These are phyloP conservation scores for Globisporangium parvum DNA, from an alignment of 352 stramenopile genomes.

Conservation along the genomic window DNA sequence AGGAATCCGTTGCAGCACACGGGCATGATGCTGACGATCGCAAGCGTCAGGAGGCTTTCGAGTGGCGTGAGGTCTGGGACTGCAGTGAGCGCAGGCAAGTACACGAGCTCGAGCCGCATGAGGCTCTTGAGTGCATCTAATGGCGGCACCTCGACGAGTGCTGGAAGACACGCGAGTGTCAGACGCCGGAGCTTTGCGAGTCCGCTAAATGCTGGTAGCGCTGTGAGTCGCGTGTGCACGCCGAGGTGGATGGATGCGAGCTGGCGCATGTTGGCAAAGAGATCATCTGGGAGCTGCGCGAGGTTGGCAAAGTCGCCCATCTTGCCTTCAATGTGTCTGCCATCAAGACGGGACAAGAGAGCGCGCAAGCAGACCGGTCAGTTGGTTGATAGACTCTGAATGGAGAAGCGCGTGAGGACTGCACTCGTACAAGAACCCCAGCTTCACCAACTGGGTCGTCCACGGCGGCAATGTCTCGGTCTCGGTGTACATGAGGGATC, in stretches of 20 bases:
- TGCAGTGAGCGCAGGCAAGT: neutral
- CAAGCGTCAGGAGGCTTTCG: neutral
- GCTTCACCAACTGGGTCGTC: neutral
- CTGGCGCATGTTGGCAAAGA: neutral
- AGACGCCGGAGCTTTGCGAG: neutral
- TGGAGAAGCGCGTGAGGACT: no score
- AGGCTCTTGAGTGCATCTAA: neutral
- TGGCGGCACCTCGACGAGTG: neutral
- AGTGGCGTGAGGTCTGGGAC: neutral
- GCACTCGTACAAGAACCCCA: neutral
- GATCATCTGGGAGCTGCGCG: neutral
- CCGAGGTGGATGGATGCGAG: neutral
- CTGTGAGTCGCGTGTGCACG: neutral
- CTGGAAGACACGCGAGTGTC: neutral
- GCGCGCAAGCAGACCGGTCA: no score
- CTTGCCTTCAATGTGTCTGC: neutral
- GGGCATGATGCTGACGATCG: neutral
- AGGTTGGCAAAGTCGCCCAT: neutral
- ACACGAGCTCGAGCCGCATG: neutral
- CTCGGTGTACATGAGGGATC: neutral
- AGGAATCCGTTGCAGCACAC: slow-evolving; percentile 1
- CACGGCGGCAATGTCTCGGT: neutral
- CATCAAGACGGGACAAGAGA: no score
- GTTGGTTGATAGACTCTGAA: no score
- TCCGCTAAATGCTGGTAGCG: neutral